Conservation (phyloP, 768 basidiomycete species). For the Tephrocybe sp. region DNA sequence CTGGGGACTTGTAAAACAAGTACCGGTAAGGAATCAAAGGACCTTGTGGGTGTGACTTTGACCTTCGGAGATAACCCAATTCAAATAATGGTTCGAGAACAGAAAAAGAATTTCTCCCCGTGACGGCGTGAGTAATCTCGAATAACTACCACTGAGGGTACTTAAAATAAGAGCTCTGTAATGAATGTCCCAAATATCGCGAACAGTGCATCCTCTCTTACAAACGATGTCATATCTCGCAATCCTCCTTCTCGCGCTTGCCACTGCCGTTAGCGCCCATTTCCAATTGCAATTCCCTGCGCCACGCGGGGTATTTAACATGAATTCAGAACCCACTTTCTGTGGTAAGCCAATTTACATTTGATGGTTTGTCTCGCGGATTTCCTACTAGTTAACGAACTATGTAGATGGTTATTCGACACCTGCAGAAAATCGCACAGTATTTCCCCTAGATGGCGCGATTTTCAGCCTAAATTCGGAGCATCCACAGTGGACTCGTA, state of each 20-base stretch:
- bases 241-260: conserved; percentile 34
- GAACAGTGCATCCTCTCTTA: too few species aligned
- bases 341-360: conserved; percentile 49
- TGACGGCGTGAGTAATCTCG: too few species aligned
- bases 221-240: conserved; percentile 17
- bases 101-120: too few species aligned
- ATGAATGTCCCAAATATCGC: too few species aligned
- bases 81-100: too few species aligned
- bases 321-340: conserved; percentile 54
- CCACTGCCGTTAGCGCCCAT: conserved; percentile 57
- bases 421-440: conserved; percentile 54
- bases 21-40: too few species aligned
- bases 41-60: too few species aligned
- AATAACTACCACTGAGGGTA: too few species aligned
- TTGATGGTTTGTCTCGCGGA: not conserved
- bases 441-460: conserved; percentile 65
- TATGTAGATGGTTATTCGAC: conserved; percentile 59
- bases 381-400: not conserved
- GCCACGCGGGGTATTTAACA: conserved; percentile 68
- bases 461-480: conserved; percentile 64
- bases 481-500: conserved; percentile 61
- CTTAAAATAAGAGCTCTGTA: too few species aligned
- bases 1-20: too few species aligned
- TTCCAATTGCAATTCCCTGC: conserved; percentile 78
- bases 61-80: too few species aligned